Evolutionary conservation across 768 basidiomycete species (phyloP).

Genomic region (Psilocybe cubensis): DNA sequence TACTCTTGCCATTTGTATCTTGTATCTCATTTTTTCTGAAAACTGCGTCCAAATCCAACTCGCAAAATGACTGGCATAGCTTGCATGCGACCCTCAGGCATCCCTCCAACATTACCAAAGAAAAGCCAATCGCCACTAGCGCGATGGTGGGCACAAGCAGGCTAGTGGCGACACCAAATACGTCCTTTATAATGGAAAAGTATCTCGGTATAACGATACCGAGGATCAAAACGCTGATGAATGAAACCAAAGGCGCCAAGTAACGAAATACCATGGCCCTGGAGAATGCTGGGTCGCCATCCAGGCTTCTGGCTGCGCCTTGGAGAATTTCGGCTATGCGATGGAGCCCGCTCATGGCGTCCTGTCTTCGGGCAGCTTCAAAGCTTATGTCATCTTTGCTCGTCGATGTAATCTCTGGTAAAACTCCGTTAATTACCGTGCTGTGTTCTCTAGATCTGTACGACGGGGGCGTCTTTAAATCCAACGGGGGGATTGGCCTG

Average conservation of each 20-base stretch:
- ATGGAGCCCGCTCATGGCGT: background rate
- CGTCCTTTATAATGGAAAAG: background rate
- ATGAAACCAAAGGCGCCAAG: conserved; percentile 8
- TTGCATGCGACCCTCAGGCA: conserved; percentile 15
- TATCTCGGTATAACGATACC: conserved; percentile 10
- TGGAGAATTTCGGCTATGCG: conserved; percentile 15
- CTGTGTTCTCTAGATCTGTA: background rate
- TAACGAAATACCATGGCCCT: conserved; percentile 9
- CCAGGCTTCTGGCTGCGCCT: conserved; percentile 8
- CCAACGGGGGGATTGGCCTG: background rate
- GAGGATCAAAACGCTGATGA: conserved; percentile 11
- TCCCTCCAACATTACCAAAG: conserved; percentile 10
- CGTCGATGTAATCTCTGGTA: background rate
- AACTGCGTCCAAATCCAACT: conserved; percentile 15
- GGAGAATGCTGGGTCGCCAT: conserved; percentile 6
- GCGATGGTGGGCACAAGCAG: background rate
- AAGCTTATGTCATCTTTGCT: background rate
- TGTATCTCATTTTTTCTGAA: conserved; percentile 15
- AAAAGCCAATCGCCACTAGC: conserved; percentile 3
- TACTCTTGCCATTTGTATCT: conserved; percentile 17
- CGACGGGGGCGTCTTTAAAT: background rate
- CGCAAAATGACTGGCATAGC: conserved; percentile 16
- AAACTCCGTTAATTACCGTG: background rate
- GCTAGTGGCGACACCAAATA: background rate
- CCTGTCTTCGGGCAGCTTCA: background rate